These are phyloP conservation scores for Diplogelasinospora grovesii DNA, from an alignment of 495 filamentous ascomycete species.

Conservation along the genomic window DNA sequence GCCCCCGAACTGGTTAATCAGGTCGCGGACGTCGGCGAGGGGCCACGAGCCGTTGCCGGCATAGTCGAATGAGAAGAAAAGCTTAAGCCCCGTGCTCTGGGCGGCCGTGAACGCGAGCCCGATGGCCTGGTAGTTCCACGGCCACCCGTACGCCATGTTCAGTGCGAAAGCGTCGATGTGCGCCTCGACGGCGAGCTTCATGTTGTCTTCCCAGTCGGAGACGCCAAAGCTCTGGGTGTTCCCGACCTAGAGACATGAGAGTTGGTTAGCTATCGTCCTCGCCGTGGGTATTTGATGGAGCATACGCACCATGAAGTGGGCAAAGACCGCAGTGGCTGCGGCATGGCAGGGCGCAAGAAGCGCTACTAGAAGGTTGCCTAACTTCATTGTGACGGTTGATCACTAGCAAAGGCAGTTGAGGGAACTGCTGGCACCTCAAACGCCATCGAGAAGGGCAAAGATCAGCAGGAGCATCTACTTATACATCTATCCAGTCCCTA, in stretches of 20 bases:
- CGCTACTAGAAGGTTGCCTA: too few relatives aligned
- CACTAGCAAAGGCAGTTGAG: too few relatives aligned
- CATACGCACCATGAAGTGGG: conserved; percentile 19
- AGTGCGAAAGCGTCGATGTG: conserved; percentile 56
- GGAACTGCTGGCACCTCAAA: too few relatives aligned
- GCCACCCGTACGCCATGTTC: conserved; percentile 46
- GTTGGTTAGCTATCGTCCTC: not conserved
- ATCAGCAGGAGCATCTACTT: too few relatives aligned
- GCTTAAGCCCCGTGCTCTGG: conserved; percentile 46
- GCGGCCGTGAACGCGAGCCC: conserved; percentile 51
- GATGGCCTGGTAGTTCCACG: conserved; percentile 41
- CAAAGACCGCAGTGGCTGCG: conserved; percentile 21
- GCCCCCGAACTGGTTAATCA: conserved; percentile 40
- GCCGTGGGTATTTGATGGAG: not conserved
- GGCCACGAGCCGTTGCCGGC: conserved; percentile 33
- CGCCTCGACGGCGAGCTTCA: conserved; percentile 44
- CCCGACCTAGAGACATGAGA: conserved; percentile 8
- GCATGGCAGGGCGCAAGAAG: too few relatives aligned
- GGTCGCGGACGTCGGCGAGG: conserved; percentile 36
- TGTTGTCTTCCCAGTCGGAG: conserved; percentile 50
- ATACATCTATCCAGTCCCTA: too few relatives aligned
- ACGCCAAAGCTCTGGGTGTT: conserved; percentile 36
- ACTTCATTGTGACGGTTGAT: too few relatives aligned
- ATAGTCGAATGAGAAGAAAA: conserved; percentile 57
- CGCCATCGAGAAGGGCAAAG: too few relatives aligned